Conservation (phyloP, 1,284 basidiomycete species). For the Cerioporus squamosus region DNA sequence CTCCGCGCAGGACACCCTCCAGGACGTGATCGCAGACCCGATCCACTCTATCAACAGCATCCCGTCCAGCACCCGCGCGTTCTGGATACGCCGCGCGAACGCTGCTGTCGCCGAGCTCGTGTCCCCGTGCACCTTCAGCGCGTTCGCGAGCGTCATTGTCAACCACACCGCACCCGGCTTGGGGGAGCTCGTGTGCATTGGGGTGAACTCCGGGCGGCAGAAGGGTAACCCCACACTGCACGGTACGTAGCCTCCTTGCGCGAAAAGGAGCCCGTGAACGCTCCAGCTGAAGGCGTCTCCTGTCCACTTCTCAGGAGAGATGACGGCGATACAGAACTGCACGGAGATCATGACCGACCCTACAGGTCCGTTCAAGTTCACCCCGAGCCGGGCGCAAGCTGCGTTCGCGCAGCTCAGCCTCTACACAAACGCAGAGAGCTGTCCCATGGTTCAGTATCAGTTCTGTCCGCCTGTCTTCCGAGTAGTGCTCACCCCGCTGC, state of each 20-base stretch:
- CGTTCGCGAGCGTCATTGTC: constrained; percentile 22
- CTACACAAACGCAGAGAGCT: constrained; percentile 24
- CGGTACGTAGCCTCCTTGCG: constrained; percentile 1
- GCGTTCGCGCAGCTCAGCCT: constrained; percentile 19
- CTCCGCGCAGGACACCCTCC: not conserved
- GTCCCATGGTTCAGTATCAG: constrained; percentile 22
- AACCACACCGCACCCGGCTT: constrained; percentile 17
- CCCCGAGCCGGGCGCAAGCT: constrained; percentile 4
- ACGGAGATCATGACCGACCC: constrained; percentile 21
- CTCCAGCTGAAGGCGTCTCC: not conserved
- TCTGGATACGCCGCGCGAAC: constrained; percentile 19
- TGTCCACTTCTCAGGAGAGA: constrained; percentile 11
- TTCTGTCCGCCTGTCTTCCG: not conserved
- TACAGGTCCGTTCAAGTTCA: constrained; percentile 16
- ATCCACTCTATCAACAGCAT: constrained; percentile 13
- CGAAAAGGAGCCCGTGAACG: not conserved
- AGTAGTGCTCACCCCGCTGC: not conserved
- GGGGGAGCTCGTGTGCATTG: constrained; percentile 21
- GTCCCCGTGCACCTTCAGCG: constrained; percentile 15
- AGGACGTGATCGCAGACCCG: constrained; percentile 6
- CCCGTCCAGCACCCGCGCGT: constrained; percentile 11
- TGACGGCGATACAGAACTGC: constrained; percentile 22
- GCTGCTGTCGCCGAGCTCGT: constrained; percentile 13
- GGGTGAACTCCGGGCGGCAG: constrained; percentile 11
- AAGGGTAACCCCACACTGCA: constrained; percentile 18